Conservation (phyloP, 768 basidiomycete genomes). For the Leucogyrophana mollusca region DNA sequence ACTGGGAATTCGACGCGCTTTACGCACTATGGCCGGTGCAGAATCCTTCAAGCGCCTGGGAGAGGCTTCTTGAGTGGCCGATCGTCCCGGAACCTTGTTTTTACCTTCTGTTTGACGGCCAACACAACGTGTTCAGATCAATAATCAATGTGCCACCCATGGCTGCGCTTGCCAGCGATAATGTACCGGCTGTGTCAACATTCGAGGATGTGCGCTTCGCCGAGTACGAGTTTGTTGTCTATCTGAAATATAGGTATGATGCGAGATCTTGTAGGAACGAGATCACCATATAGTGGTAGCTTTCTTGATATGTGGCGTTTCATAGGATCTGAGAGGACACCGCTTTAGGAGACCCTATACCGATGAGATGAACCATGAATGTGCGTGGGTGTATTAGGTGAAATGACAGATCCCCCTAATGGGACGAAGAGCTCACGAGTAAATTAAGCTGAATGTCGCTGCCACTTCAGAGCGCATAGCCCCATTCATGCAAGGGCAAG, state of each 20-base stretch:
- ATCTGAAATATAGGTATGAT: slow-evolving; percentile 9
- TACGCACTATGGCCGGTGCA: slow-evolving; percentile 19
- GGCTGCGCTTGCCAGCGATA: no score
- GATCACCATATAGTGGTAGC: slow-evolving; percentile 2
- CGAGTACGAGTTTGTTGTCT: slow-evolving; percentile 8
- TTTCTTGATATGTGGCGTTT: slow-evolving; percentile 1
- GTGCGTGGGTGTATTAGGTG: slow-evolving; percentile 7
- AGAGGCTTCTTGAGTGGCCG: slow-evolving; percentile 17
- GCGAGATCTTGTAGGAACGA: slow-evolving; percentile 16
- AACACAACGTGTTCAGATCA: neutral
- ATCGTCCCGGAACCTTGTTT: slow-evolving; percentile 28
- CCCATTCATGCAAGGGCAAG: neutral
- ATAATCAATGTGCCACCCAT: neutral
- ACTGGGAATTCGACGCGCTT: slow-evolving; percentile 15
- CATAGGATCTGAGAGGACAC: neutral
- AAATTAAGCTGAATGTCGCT: neutral
- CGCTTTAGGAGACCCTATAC: neutral
- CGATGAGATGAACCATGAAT: neutral
- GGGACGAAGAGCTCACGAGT: no score
- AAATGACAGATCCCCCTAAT: slow-evolving; percentile 6
- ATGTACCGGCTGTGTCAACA: neutral
- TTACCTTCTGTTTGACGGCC: slow-evolving; percentile 2
- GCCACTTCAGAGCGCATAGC: slow-evolving; percentile 2
- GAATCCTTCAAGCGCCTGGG: slow-evolving; percentile 12
- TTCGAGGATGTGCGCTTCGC: neutral